Conservation (phyloP, 1,284 basidiomycete species). For the Ustilago hordei region DNA sequence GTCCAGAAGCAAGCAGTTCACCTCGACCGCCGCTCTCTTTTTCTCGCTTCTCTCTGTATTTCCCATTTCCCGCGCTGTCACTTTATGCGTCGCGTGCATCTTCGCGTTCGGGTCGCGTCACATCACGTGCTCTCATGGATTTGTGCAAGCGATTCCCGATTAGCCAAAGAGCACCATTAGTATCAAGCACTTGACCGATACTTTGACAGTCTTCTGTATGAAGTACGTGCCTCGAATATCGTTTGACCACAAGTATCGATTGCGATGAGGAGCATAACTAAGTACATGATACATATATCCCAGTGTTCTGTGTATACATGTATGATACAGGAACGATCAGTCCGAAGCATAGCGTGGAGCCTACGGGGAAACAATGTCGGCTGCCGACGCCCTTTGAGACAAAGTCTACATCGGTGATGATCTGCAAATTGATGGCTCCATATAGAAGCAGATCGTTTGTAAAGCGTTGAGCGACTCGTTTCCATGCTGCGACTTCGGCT, state of each 20-base stretch:
- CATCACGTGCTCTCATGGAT: conserved; percentile 25
- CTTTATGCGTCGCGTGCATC: conserved; percentile 33
- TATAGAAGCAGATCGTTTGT: conserved; percentile 45
- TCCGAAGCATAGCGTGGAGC: no score
- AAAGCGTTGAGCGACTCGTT: conserved; percentile 29
- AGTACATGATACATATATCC: no score
- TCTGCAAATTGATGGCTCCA: conserved; percentile 39
- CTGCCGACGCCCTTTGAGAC: background rate
- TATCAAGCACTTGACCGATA: no score
- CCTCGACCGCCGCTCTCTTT: conserved; percentile 6
- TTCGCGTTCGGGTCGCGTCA: conserved; percentile 22
- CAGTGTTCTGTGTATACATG: no score
- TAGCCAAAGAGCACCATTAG: no score
- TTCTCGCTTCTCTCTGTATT: conserved; percentile 11
- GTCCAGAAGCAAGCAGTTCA: conserved; percentile 22
- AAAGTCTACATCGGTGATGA: conserved; percentile 38
- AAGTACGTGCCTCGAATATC: background rate
- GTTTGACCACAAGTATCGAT: background rate
- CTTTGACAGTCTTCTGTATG: no score
- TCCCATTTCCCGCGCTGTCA: conserved; percentile 28
- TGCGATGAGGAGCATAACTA: no score
- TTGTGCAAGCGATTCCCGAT: no score
- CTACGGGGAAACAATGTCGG: no score
- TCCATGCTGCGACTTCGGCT: conserved; percentile 18
- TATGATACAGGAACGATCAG: no score